These are phyloP conservation scores for Clitopilus passeckerianus DNA, from an alignment of 768 basidiomycete genomes.

Conservation along the genomic window DNA sequence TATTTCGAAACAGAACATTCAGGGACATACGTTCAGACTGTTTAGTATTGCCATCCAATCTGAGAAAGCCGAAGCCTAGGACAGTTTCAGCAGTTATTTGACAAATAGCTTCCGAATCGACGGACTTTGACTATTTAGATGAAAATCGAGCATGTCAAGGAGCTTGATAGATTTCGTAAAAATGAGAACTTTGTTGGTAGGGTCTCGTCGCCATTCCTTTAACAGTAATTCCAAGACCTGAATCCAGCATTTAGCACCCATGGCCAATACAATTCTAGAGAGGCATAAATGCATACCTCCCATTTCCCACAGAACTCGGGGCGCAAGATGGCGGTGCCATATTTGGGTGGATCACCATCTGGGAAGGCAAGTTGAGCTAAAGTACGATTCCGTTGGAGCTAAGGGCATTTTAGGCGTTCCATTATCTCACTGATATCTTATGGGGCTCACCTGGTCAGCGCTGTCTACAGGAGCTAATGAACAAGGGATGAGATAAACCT, in stretches of 20 bases:
- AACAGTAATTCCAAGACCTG: slow-evolving; percentile 69
- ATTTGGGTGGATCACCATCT: slow-evolving; percentile 48
- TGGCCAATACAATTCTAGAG: too few species aligned
- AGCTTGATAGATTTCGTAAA: slow-evolving; percentile 93
- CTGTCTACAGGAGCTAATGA: slow-evolving; percentile 60
- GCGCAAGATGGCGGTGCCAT: slow-evolving; percentile 56
- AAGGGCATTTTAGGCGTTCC: neutral
- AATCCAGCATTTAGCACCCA: neutral
- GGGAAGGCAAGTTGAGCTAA: slow-evolving; percentile 62
- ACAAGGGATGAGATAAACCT: neutral
- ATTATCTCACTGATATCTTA: neutral
- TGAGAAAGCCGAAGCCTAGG: slow-evolving; percentile 57
- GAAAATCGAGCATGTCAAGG: slow-evolving; percentile 78
- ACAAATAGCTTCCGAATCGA: neutral
- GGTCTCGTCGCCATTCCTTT: slow-evolving; percentile 59
- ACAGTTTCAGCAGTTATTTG: neutral
- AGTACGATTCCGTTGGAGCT: slow-evolving; percentile 47
- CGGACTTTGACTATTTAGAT: slow-evolving; percentile 55
- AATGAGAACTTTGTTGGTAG: slow-evolving; percentile 82
- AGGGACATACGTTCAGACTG: slow-evolving; percentile 54
- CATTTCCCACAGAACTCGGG: slow-evolving; percentile 81
- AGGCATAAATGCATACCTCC: slow-evolving; percentile 66
- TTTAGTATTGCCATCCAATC: slow-evolving; percentile 75
- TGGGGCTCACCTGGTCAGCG: slow-evolving; percentile 51
- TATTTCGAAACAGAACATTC: neutral